Evolutionary conservation across 1,284 basidiomycete genomes (phyloP), one percentile per base, ranked within the genome.

Genomic region (Wallemia mellicola): DNA sequence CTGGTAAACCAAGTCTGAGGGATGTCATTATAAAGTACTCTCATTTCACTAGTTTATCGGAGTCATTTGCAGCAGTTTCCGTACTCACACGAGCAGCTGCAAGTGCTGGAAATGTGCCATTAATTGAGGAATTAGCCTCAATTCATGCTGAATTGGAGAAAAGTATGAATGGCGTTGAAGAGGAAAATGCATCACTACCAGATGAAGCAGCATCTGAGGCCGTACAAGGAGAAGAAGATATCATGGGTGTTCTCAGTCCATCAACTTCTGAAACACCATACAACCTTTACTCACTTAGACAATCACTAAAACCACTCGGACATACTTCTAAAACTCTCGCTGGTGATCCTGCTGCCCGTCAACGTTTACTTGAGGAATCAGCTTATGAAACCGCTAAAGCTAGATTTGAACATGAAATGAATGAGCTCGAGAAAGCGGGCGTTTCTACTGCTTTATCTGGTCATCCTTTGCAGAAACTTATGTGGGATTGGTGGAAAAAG

Each of bases 401-500:
- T 61, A 79, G 85, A 26, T 72, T 88, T 57, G 73, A 77, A 65
- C 78, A 81, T 62, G 77, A 86, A 61, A 72, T 76, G 7, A 74
- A 81, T 61, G 62, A 75, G 5, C 74, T 87, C 48, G 74, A 77
- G 22, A 72, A 75, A 27, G 73, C 80, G 22, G 79, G 80, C 5
- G 64, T 82, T 5, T 73, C 72, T 28, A 73, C 73, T 60, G 71
- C 71, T 5, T 71, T 85, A 24, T 73, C 74, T 59, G 72, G 74
- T 28, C 71, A 70, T 27, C 76, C 78, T 61, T 71, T 94, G 22
- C 81, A 83, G 65, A 71, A 72, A 27, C 84, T 83, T 82, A 88
- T 91, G 85, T 84, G 83, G 79, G 72, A 79, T 1, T 94, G 87
- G 88, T 79, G 87, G 64, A 67, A 73, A n/a, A 76, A 75, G 60